Conservation (phyloP, 805 yeast species). For the Candida argentea region DNA sequence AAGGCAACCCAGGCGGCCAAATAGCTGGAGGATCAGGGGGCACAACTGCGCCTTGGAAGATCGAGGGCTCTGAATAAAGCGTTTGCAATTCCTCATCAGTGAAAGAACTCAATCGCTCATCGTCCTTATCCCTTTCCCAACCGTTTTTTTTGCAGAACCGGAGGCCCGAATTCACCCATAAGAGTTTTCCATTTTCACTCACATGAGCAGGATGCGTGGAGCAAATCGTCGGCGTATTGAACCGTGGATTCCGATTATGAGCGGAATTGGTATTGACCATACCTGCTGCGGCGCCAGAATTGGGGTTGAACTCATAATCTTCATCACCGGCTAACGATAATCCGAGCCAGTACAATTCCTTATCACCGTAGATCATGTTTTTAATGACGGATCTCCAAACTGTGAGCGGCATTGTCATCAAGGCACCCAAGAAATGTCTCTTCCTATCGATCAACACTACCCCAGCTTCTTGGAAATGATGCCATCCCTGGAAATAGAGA, state of each 20-base stretch:
- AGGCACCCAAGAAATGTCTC: slow-evolving; percentile 38
- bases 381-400: slow-evolving; percentile 24
- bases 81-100: slow-evolving; percentile 8
- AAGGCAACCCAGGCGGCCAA: slow-evolving; percentile 13
- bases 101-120: slow-evolving; percentile 19
- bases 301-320: slow-evolving; percentile 37
- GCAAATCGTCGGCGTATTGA: slow-evolving; percentile 24
- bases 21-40: slow-evolving; percentile 29
- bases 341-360: slow-evolving; percentile 70
- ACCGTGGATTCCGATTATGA: slow-evolving; percentile 14
- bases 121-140: slow-evolving; percentile 16
- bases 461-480: slow-evolving; percentile 34
- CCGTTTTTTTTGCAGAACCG: slow-evolving; percentile 34
- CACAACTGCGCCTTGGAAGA: slow-evolving; percentile 26
- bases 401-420: slow-evolving; percentile 30
- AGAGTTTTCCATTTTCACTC: slow-evolving; percentile 18
- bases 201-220: slow-evolving; percentile 37
- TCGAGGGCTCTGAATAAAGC: slow-evolving; percentile 19
- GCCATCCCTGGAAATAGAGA: slow-evolving; percentile 28
- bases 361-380: slow-evolving; percentile 65
- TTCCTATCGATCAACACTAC: slow-evolving; percentile 33
- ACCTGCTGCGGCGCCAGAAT: slow-evolving; percentile 49
- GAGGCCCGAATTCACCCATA: slow-evolving; percentile 38
- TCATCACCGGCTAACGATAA: slow-evolving; percentile 49
- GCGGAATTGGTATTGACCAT: slow-evolving; percentile 8